Evolutionary conservation across 1,139 yeast species (phyloP).

Genomic region (Yamadazyma membranifaciens): DNA sequence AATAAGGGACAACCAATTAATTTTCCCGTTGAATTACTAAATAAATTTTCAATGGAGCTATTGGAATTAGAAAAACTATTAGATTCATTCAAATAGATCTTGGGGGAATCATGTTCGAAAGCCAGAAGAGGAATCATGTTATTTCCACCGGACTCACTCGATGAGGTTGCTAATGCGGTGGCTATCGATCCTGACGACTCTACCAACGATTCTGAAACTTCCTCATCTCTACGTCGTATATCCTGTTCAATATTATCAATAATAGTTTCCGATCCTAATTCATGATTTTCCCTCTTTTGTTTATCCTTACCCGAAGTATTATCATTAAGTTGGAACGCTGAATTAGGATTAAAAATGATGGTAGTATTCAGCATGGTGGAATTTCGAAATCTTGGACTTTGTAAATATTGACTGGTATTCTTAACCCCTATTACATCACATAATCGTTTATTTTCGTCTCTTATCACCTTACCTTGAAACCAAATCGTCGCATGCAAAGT

Average conservation of each 20-base stretch:
- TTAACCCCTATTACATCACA: slow-evolving; percentile 48
- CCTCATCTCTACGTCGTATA: no score
- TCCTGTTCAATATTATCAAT: no score
- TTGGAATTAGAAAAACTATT: slow-evolving; percentile 12
- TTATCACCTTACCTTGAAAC: slow-evolving; percentile 43
- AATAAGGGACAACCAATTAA: slow-evolving; percentile 43
- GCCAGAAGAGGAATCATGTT: no score
- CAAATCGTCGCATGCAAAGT: slow-evolving; percentile 46
- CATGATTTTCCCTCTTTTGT: no score
- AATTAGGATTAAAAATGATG: slow-evolving; percentile 12
- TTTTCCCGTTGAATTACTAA: slow-evolving; percentile 25
- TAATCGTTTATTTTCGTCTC: slow-evolving; percentile 39
- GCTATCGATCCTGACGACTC: no score
- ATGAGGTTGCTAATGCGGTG: no score
- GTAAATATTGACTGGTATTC: slow-evolving; percentile 23
- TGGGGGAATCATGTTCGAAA: no score
- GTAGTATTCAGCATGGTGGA: slow-evolving; percentile 7
- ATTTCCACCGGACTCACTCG: no score
- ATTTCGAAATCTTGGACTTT: slow-evolving; percentile 13
- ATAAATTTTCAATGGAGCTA: slow-evolving; percentile 23
- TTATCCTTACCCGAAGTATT: background rate
- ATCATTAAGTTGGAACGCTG: slow-evolving; percentile 7
- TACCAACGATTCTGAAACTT: no score
- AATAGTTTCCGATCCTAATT: no score
- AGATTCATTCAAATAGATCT: background rate